A percentile compares a stretch with the other conserved stretches of the same genome.
Evolutionary conservation across 106 monocot genomes (phyloP).

Genomic region (Dioscorea dumetorum): DNA sequence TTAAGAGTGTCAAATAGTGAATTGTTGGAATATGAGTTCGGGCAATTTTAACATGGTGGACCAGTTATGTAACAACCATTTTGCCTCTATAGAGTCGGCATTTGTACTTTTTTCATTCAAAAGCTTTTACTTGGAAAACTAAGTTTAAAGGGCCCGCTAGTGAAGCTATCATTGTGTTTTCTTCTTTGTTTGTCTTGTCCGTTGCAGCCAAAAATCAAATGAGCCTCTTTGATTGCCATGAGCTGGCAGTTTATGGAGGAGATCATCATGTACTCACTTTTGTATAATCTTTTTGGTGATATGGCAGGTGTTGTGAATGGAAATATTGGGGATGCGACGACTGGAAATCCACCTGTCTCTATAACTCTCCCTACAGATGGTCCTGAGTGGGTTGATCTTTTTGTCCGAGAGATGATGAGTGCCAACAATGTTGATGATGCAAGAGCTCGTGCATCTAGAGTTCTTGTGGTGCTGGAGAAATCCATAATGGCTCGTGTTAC

Average conservation of each 20-base stretch:
- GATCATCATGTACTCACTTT: background rate
- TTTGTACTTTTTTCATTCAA: too few relatives aligned
- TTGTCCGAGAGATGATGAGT: constrained; percentile 78
- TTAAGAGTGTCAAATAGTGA: too few relatives aligned
- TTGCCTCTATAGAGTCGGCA: too few relatives aligned
- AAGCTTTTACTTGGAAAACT: too few relatives aligned
- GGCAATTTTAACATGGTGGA: too few relatives aligned
- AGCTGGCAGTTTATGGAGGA: background rate
- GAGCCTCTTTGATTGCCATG: background rate
- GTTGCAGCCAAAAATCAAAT: background rate
- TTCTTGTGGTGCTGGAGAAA: constrained; percentile 56
- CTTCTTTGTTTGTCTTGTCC: background rate
- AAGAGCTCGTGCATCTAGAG: constrained; percentile 51
- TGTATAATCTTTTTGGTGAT: background rate
- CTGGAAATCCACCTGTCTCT: background rate
- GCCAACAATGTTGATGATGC: constrained; percentile 71
- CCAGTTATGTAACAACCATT: too few relatives aligned
- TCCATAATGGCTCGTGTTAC: constrained; percentile 30
- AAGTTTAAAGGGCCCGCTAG: too few relatives aligned
- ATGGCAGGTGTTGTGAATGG: background rate
- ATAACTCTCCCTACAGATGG: constrained; percentile 15
- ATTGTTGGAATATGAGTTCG: too few relatives aligned
- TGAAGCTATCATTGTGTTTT: too few relatives aligned
- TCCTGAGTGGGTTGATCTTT: constrained; percentile 81
- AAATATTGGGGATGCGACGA: too few relatives aligned